Percentiles rank a stretch among this genome's conserved stretches.
These are phyloP conservation scores for Pythium oligandrum DNA, from an alignment of 352 stramenopile species.

Conservation along the genomic window DNA sequence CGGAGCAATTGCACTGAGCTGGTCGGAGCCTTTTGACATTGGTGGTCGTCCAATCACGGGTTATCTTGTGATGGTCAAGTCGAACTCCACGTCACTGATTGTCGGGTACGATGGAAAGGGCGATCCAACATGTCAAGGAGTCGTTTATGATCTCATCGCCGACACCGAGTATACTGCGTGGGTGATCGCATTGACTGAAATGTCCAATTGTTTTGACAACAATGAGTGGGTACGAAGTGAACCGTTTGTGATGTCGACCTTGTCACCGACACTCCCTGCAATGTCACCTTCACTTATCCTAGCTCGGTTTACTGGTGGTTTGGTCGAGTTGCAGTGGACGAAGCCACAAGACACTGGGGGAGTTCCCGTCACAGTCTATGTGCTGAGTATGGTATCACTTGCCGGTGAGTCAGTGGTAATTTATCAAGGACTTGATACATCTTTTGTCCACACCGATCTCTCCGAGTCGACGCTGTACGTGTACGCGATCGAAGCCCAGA, in stretches of 20 bases:
- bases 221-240: slow-evolving; percentile 1
- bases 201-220: slow-evolving; percentile 19
- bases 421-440: too few relatives aligned
- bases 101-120: slow-evolving; percentile 50
- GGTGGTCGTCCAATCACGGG: slow-evolving; percentile 40
- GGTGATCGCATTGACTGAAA: slow-evolving; percentile 15
- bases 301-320: slow-evolving; percentile 17
- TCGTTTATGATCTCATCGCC: slow-evolving; percentile 19
- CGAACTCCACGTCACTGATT: background rate
- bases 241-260: slow-evolving; percentile 9
- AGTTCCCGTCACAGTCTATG: slow-evolving; percentile 9
- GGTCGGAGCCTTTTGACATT: slow-evolving; percentile 52
- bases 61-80: slow-evolving; percentile 35
- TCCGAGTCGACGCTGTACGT: slow-evolving; percentile 43
- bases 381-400: too few relatives aligned
- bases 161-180: slow-evolving; percentile 21
- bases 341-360: slow-evolving; percentile 16
- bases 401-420: too few relatives aligned
- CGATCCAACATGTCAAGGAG: background rate
- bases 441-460: slow-evolving; percentile 35
- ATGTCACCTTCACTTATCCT: slow-evolving; percentile 9
- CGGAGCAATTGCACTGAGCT: slow-evolving; percentile 32
- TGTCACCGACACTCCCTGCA: slow-evolving; percentile 11
- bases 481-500: slow-evolving; percentile 33
- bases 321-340: slow-evolving; percentile 21